Base-by-base conservation (phyloP, 2,329 filamentous ascomycete species). In the Xylogone sp. region DNA sequence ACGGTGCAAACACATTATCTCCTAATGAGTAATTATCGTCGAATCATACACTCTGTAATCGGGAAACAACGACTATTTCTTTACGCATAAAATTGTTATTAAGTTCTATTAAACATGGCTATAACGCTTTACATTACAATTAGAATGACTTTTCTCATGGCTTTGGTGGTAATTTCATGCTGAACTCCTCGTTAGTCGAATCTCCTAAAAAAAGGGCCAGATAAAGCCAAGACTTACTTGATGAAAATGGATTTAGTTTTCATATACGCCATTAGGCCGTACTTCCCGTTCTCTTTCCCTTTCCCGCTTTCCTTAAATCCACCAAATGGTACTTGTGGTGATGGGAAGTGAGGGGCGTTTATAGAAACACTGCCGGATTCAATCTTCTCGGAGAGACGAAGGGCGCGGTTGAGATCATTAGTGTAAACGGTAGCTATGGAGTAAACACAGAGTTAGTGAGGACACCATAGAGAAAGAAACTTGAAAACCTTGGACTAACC, bases 221-320 rank as follows among this genome's bases (percentile, higher is more conserved):
- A 16, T 7, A 39, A 10, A 27, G 24, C 10, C 24, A 27, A 27
- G 10, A 48, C 53, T 48, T 45, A 56, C 55, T 65, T 63, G 64
- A 84, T 79, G 21, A 72, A 70, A 9, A 87, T 81, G 1, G 78
- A 79, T 76, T 87, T 87, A 65, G 73, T 79, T 66, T 87, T 76
- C 16, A 80, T 82, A 68, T 86, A 87, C 70, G 83, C 82, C 39
- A 73, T 71, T 45, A 87, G 67, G 1, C 82, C 84, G 43, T 78
- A 78, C 71, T 86, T 81, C 54, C 84, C 84, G 4, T 86, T 72
- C 68, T 93, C 88, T 49, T 86, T 83, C 21, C 88, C 88, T 49
- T 88, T 86, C 50, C 88, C 88, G 43, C 74, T 81, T 70, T 89
- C 79, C 70, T 90, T 91, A 74, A 78, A 88, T 0, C 89, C 88